Evolutionary conservation across 495 filamentous ascomycete genomes (phyloP).

Genomic region (Talaromyces ruber): DNA sequence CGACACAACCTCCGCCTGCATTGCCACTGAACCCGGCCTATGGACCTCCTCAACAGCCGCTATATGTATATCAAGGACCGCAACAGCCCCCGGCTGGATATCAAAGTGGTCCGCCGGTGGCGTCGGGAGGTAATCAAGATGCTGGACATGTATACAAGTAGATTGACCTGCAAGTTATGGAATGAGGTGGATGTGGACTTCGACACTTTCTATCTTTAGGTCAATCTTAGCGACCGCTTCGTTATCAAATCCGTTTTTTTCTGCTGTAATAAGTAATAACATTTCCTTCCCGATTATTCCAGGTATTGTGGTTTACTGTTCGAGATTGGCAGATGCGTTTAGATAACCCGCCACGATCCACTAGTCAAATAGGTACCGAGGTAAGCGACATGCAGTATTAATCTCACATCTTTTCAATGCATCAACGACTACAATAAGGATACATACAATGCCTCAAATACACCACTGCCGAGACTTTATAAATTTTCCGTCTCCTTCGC

Average conservation of each 20-base stretch:
- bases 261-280: not conserved
- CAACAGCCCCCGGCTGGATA: slow-evolving; percentile 14
- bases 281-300: not conserved
- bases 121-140: not conserved
- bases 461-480: not conserved
- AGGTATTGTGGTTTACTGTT: not conserved
- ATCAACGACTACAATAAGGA: not conserved
- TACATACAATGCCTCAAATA: not conserved
- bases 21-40: slow-evolving; percentile 16
- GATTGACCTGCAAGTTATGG: not conserved
- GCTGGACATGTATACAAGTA: slow-evolving; percentile 1
- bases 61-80: slow-evolving; percentile 7
- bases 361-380: too few relatives aligned
- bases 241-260: not conserved
- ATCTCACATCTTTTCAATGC: not conserved
- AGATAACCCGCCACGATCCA: not conserved
- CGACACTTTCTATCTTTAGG: not conserved
- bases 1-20: slow-evolving; percentile 27
- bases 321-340: not conserved
- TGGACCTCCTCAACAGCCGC: slow-evolving; percentile 11
- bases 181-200: not conserved
- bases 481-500: not conserved
- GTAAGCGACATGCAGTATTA: too few relatives aligned
- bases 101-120: not conserved
- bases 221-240: not conserved